phyloP scores from a whole-genome alignment of 371 early-diverging fungal species.

The Neoconidiobolus thromboides region DNA sequence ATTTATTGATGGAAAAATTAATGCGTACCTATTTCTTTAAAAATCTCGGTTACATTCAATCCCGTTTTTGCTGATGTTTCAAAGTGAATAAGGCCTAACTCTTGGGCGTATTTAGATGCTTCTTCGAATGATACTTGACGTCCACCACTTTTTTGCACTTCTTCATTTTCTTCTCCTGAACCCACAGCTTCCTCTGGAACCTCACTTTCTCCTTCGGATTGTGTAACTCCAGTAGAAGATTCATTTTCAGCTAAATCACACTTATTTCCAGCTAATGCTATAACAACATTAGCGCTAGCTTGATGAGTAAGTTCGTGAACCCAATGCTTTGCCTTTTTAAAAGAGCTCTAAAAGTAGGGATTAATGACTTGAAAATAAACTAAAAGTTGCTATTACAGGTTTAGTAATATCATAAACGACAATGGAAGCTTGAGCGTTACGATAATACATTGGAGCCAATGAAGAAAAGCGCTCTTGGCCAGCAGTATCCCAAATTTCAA shows the following conservation, averaged over 20 bases:
- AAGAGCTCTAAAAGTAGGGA: slow-evolving; percentile 43
- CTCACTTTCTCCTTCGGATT: slow-evolving; percentile 7
- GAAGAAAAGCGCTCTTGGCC: slow-evolving; percentile 82
- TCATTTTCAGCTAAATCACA: slow-evolving; percentile 39
- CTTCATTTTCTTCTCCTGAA: slow-evolving; percentile 7
- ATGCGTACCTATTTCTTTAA: slow-evolving; percentile 48
- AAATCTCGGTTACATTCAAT: slow-evolving; percentile 62
- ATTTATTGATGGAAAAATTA: neutral
- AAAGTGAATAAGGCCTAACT: slow-evolving; percentile 59
- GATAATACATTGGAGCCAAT: slow-evolving; percentile 98
- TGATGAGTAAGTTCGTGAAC: slow-evolving; percentile 92
- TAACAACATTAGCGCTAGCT: slow-evolving; percentile 88
- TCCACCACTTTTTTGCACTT: slow-evolving; percentile 16
- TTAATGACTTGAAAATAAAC: neutral
- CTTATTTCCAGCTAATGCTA: slow-evolving; percentile 94
- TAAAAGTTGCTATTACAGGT: slow-evolving; percentile 20
- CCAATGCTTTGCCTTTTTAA: slow-evolving; percentile 97
- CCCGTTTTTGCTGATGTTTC: slow-evolving; percentile 88
- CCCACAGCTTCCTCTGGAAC: slow-evolving; percentile 10
- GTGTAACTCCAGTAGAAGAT: too few relatives aligned
- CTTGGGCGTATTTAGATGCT: slow-evolving; percentile 58
- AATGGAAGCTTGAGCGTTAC: slow-evolving; percentile 90
- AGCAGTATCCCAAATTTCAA: slow-evolving; percentile 91
- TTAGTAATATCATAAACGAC: slow-evolving; percentile 96
- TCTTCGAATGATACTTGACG: slow-evolving; percentile 48